These are phyloP conservation scores for Chaetomiaceae sp. DNA, from an alignment of 2,329 filamentous ascomycete species.

Conservation along the genomic window DNA sequence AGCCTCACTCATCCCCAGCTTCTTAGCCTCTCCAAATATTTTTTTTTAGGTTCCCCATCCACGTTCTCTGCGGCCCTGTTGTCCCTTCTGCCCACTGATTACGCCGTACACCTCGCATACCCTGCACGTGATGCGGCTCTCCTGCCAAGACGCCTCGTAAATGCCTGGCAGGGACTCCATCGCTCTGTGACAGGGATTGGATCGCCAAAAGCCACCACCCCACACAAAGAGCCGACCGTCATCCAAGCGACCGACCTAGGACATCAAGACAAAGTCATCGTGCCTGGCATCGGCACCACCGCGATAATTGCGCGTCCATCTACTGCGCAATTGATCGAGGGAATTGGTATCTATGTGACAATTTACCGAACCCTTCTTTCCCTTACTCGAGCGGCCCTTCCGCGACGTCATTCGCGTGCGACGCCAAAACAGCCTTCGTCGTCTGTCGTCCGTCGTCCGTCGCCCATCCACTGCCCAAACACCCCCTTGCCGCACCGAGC, in stretches of 20 bases:
- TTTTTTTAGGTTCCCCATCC: too few species aligned
- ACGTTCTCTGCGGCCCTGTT: too few species aligned
- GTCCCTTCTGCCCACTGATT: too few species aligned
- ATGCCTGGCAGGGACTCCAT: neutral
- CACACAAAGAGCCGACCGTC: slow-evolving; percentile 19
- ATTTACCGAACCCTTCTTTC: too few species aligned
- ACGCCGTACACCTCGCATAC: too few species aligned
- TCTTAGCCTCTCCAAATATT: too few species aligned
- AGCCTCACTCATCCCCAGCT: too few species aligned
- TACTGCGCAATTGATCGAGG: neutral
- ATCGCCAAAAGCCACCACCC: slow-evolving; percentile 16
- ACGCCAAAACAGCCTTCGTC: neutral
- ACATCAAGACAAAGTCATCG: slow-evolving; percentile 13
- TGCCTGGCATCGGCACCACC: slow-evolving; percentile 9
- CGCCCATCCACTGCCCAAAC: too few species aligned
- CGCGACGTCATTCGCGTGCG: too few species aligned
- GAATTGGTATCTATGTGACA: too few species aligned
- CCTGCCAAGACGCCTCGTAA: slow-evolving; percentile 8
- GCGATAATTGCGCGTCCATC: neutral
- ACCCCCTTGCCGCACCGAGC: neutral
- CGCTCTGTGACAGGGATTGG: slow-evolving; percentile 14
- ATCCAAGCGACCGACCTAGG: slow-evolving; percentile 9
- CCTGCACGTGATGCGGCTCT: slow-evolving; percentile 23
- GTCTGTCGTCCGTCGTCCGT: neutral
- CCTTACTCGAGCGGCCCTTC: too few species aligned